Percentiles rank a stretch among this genome's conserved stretches.
Conservation (phyloP, 768 basidiomycete genomes). For the Pleurotus tuoliensis region DNA sequence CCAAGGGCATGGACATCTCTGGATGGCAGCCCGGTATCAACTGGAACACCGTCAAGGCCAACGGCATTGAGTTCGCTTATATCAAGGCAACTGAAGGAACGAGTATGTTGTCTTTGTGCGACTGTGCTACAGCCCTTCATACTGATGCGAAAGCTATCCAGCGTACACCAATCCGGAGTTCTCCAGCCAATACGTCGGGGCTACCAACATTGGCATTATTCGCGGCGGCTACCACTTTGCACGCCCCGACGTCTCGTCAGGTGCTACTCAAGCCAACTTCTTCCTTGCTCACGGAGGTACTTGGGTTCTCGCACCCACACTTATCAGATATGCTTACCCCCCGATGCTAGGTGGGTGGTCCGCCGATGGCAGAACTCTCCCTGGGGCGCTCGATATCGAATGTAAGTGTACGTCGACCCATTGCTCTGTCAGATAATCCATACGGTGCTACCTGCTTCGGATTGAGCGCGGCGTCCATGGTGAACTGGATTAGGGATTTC, state of each 20-base stretch:
- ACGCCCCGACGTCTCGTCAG: slow-evolving; percentile 46
- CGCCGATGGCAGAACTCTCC: slow-evolving; percentile 54
- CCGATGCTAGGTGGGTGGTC: slow-evolving; percentile 39
- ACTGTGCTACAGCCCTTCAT: not conserved
- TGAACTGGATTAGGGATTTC: slow-evolving; percentile 61
- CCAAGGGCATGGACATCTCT: slow-evolving; percentile 56
- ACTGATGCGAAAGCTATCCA: slow-evolving; percentile 4
- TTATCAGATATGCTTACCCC: not conserved
- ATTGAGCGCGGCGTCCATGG: slow-evolving; percentile 49
- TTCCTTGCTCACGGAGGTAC: slow-evolving; percentile 53
- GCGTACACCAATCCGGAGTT: slow-evolving; percentile 42
- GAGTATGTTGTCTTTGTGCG: slow-evolving; percentile 24
- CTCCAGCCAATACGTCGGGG: slow-evolving; percentile 48
- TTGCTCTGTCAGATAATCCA: slow-evolving; percentile 40
- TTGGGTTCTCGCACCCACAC: not conserved
- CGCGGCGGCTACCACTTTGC: slow-evolving; percentile 63
- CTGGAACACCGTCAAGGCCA: slow-evolving; percentile 47
- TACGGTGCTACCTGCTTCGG: slow-evolving; percentile 52
- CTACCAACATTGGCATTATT: slow-evolving; percentile 51
- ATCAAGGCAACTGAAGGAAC: slow-evolving; percentile 70
- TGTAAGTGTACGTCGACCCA: slow-evolving; percentile 27
- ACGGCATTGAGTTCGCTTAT: slow-evolving; percentile 52
- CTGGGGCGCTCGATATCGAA: slow-evolving; percentile 63
- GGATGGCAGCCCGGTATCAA: slow-evolving; percentile 43
- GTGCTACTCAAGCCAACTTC: slow-evolving; percentile 55